phyloP scores from a whole-genome alignment of 352 stramenopile genomes.

The Blastocystis sp. region DNA sequence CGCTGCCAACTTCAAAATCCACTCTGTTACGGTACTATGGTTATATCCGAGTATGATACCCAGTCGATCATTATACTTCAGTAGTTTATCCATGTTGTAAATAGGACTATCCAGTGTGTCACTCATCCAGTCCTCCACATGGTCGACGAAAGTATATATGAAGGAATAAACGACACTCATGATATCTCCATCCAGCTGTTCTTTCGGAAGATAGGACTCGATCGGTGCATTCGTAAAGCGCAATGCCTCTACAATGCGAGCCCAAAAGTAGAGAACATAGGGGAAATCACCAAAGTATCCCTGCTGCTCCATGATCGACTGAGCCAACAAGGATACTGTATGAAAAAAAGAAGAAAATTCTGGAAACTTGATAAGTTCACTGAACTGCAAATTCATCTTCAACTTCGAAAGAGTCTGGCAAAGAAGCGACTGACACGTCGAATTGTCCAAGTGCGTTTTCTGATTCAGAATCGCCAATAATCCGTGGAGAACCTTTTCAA shows the following conservation, averaged over 20 bases:
- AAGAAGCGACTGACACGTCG: background rate
- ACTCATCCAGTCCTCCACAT: background rate
- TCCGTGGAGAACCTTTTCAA: background rate
- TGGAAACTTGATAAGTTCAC: slow-evolving; percentile 5
- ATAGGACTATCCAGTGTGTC: background rate
- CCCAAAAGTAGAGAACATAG: slow-evolving; percentile 12
- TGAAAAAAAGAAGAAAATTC: slow-evolving; percentile 4
- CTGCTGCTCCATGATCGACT: background rate
- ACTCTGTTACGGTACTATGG: background rate
- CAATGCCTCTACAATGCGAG: slow-evolving; percentile 10
- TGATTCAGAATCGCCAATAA: background rate
- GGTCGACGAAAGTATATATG: background rate
- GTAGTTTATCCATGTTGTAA: background rate
- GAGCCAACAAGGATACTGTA: background rate
- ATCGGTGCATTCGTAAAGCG: slow-evolving; percentile 21
- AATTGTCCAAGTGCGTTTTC: background rate
- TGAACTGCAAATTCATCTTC: slow-evolving; percentile 31
- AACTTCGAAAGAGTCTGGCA: background rate
- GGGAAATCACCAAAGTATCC: slow-evolving; percentile 39
- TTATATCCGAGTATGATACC: background rate
- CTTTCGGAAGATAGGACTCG: background rate
- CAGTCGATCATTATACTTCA: background rate
- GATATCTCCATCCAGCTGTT: background rate
- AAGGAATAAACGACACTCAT: background rate
- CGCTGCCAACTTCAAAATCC: background rate